A percentile compares a stretch with the other conserved stretches of the same genome.
phyloP scores from a whole-genome alignment of 345 rosid species.

The Hibiscus syriacus region DNA sequence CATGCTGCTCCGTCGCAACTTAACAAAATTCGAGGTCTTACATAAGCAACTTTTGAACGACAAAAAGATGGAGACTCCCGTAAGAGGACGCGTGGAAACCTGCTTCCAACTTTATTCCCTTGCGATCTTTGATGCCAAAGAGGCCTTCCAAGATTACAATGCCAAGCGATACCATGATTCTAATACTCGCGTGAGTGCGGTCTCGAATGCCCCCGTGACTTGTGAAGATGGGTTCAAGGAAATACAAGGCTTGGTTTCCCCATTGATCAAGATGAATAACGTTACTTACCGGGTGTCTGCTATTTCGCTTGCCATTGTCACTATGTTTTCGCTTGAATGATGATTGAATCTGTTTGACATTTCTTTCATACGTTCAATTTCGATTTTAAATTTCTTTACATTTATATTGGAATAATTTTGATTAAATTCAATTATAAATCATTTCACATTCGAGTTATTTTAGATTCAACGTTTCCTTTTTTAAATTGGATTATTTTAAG shows the following conservation, averaged over 20 bases:
- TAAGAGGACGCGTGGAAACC: constrained; percentile 30
- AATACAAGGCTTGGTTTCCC: constrained; percentile 27
- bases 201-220: constrained; percentile 39
- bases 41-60: constrained; percentile 24
- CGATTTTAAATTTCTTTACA: no score
- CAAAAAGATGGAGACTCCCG: constrained; percentile 24
- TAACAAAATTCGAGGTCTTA: constrained; percentile 29
- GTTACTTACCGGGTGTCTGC: constrained; percentile 37
- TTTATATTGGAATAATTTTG: no score
- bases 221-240: constrained; percentile 64
- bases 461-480: no score
- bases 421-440: no score
- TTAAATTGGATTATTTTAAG: no score
- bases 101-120: constrained; percentile 51
- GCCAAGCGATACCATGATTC: constrained; percentile 31
- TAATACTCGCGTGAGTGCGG: constrained; percentile 36
- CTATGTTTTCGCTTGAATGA: constrained; percentile 19
- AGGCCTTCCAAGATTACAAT: constrained; percentile 34
- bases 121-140: constrained; percentile 22
- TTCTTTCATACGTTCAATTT: no score
- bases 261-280: constrained; percentile 33
- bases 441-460: no score
- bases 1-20: constrained; percentile 25
- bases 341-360: no score
- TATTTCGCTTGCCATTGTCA: constrained; percentile 42